Evolutionary conservation across 2,329 filamentous ascomycete species (phyloP), one percentile per base, ranked within the genome.

Genomic region (Pseudogymnoascus sp.): DNA sequence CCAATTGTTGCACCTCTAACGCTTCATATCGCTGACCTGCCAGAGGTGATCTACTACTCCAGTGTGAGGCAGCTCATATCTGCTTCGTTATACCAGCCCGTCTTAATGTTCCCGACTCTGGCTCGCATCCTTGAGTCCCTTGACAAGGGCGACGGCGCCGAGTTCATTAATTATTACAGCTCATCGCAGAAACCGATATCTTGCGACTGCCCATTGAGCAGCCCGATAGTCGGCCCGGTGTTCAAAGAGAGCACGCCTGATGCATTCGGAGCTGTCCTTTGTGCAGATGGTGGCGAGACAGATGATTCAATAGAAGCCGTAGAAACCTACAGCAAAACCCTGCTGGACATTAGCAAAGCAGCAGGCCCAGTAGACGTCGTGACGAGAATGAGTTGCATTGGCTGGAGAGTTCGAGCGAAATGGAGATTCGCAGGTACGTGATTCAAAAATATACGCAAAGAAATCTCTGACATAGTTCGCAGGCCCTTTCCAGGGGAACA

Each of bases 351-450:
- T 6, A 81, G 79, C 66, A 71, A 69, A 1, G 74, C 74, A 12
- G 75, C 77, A 0, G 81, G 81, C 0, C 78, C 77, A 0, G 73
- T 77, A 5, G 79, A 79, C 64, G 73, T 76, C 0, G 70, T 75
- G 3, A 77, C 68, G 67, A 75, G 71, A 59, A 66, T 76, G 60
- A 70, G 62, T 1, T 77, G 75, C 64, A 65, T 73, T 7, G 74
- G 73, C 2, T 71, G 75, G 66, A 71, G 65, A 4, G 61, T 70
- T 1, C 65, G 70, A 39, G 70, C 74, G 0, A 76, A 74, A 62
- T 72, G 69, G 67, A 63, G 67, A 21, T 72, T 68, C 63, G 54
- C 51, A 45, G 68, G 67, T 71, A 59, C 26, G 64, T 67, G 1
- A 65, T 26, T 62, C 14, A 12, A 57, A 26, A 62, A 16, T 14